Evolutionary conservation across 768 basidiomycete genomes (phyloP), one percentile per base, ranked within the genome.

Genomic region (Amanita subjunquillea): DNA sequence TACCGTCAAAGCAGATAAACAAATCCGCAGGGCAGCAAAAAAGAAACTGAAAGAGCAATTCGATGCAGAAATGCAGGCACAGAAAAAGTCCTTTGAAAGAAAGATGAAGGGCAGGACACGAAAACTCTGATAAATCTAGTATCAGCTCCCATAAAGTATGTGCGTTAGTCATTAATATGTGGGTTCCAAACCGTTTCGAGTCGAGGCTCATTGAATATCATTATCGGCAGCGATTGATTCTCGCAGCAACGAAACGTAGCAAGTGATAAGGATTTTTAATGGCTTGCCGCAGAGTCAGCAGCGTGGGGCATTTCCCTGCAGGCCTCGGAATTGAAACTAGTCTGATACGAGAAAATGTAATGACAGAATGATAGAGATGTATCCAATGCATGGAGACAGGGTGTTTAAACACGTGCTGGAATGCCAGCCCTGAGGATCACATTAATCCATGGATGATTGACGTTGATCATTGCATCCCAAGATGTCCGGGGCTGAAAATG

Each of bases 1-100:
- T 23, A 81, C 78, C 2, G 75, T 84, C 4, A 91, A 87, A 62
- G 72, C 68, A 2, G 82, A 82, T 49, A 76, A 82, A 45, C 85
- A 85, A 61, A 62, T 64, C 22, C 78, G 88, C 36, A 73, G 87
- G 48, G 67, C 64, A 12, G 80, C 84, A 55, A 91, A 90, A 67
- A 89, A 84, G 60, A 67, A 67, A 4, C 80, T 66, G 25, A 82
- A 80, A 57, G 81, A 85, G 50, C 68, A 76, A 55, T 91, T 85
- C 60, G 71, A 69, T 12, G 68, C 70, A 3, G 89, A 88, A 60
- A 69, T 82, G 29, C 80, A 78, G 63, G 71, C 73, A 25, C 85
- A 87, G 63, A 74, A 78, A 57, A 68, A 77, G 54, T 71, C 69
- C 13, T 64, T 79, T 50, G 74, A 74, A 79, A 46, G 72, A 67